Base-by-base conservation (phyloP, 139 green algal genomes). In the Chloropicon primus region DNA sequence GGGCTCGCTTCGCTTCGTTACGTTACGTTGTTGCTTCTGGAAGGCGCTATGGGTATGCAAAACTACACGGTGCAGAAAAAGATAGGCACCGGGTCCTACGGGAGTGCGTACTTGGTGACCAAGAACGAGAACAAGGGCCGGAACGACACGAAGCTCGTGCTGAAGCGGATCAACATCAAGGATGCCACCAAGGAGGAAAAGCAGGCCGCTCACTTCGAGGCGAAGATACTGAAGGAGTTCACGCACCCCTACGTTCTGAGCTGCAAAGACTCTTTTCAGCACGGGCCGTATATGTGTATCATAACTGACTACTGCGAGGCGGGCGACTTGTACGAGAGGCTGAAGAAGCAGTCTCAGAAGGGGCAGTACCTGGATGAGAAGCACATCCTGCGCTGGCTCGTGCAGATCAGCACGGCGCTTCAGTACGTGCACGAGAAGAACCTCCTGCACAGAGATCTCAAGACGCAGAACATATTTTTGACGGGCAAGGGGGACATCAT, bases 381-480 rank as follows among this genome's bases (percentile, higher is more conserved):
- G 24, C 71, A 74, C 24, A 72, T 88, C 24, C 54, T 88, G 23
- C 81, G 84, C 24, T 81, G 81, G 78, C 81, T 88, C 29, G 79
- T 76, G 27, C 79, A 83, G 72, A 76, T 83, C 28, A 25, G 25
- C 26, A 26, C 78, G 26, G 73, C 78, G 3, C 24, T 82, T 17
- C 2, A 82, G n/a, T 77, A 82, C 74, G 26, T 82, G 26, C 78
- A 82, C 78, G 78, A 78, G 24, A 24, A 28, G 22, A 82, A 72
- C 24, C 25, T 86, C 5, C 26, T 82, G 17, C 82, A 98, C 88
- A 83, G 84, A 23, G 90, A 96, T 81, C 86, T 97, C 62, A 97
- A 97, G 80, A 95, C 88, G 77, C 90, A 93, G 85, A 98, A 98
- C 86, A 94, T 98, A 74, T 98, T 98, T 86, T 91, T 97, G 75